Base-by-base conservation (phyloP, 495 filamentous ascomycete genomes). In the Melanomma pulvis-pyrius region DNA sequence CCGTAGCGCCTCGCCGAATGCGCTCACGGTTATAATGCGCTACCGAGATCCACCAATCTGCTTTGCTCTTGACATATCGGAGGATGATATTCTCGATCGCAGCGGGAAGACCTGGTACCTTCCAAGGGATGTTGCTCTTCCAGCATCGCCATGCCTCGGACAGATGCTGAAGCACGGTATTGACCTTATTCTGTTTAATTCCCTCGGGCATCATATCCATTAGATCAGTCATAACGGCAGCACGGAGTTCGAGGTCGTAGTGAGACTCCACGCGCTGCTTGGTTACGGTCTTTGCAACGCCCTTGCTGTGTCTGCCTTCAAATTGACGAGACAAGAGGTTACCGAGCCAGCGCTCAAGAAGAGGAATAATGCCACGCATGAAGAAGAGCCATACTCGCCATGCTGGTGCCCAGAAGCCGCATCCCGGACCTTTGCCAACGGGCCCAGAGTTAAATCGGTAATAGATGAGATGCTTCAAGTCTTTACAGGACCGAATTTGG, bases 181-280 rank as follows among this genome's bases (percentile, higher is more conserved):
- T 96, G 76, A 99, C 93, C 79, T 99, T 99, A 79, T 93, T 99
- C 74, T 97, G 93, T 79, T 97, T 97, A 82, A 99, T 97, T 60
- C 96, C 96, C 75, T 97, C 96, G 1, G 96, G 96, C 96, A 99
- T 99, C 96, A 99, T 99, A 71, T 99, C 96, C 89, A 97, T 97
- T 28, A 99, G 80, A 79, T 99, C 96, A 21, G 93, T 91, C 91
- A 99, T 99, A 53, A 99, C 96, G 0, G 96, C 97, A 19, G 96
- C 96, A 74, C 96, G 91, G 44, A 99, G 85, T 78, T 99, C 96
- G 58, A 99, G 85, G 76, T 99, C 96, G 70, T 98, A 99, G 76
- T 99, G 96, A 30, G 93, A 97, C 78, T 99, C 96, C 28, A 99
- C 96, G 77, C 96, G 89, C 78, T 99, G 96, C 78, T 99, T 99